phyloP scores from a whole-genome alignment of 1,139 yeast genomes.

The Sugiyamaella japonica region DNA sequence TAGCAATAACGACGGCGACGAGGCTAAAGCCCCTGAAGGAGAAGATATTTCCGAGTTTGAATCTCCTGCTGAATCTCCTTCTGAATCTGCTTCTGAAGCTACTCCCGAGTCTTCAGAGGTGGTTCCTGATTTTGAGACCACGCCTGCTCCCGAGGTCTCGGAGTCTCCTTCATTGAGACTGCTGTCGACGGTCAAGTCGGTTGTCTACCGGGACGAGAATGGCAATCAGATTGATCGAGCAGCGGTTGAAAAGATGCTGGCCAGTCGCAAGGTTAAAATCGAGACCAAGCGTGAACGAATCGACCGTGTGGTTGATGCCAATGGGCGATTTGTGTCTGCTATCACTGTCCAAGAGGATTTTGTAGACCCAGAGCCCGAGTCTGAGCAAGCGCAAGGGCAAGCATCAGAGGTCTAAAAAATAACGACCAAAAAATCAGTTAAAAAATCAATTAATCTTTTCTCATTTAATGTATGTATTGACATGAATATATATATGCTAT shows the following conservation, averaged over 20 bases:
- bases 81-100: slow-evolving; percentile 3
- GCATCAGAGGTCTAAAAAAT: neutral
- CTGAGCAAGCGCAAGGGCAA: neutral
- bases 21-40: slow-evolving; percentile 4
- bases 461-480: no score
- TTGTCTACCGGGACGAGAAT: slow-evolving; percentile 38
- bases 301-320: slow-evolving; percentile 17
- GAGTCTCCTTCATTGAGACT: slow-evolving; percentile 13
- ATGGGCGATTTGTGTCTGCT: slow-evolving; percentile 6
- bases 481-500: no score
- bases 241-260: slow-evolving; percentile 28
- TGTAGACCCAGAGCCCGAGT: neutral
- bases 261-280: slow-evolving; percentile 21
- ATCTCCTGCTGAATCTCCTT: neutral
- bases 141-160: slow-evolving; percentile 17
- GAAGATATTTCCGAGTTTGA: slow-evolving; percentile 16
- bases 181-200: slow-evolving; percentile 21
- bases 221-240: slow-evolving; percentile 38
- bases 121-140: slow-evolving; percentile 13
- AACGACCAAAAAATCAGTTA: no score
- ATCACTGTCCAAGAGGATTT: slow-evolving; percentile 1
- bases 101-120: neutral
- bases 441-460: no score
- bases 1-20: slow-evolving; percentile 8
- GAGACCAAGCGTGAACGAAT: slow-evolving; percentile 12